Evolutionary conservation across 2,329 filamentous ascomycete genomes (phyloP), one percentile per base, ranked within the genome.

Genomic region (Ophiostoma australiae): DNA sequence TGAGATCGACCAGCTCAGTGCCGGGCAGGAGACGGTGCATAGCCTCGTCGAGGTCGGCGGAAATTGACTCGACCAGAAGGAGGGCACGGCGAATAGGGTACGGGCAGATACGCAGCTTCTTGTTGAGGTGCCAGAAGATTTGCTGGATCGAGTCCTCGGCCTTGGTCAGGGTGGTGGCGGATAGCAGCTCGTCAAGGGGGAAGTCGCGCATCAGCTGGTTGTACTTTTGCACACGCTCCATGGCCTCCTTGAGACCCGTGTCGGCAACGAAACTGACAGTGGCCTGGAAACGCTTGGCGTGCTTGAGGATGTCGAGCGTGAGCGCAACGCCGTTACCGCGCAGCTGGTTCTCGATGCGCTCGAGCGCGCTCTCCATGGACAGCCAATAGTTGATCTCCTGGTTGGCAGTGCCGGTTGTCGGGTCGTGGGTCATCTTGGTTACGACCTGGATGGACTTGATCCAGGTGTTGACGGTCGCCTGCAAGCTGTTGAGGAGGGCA

Each of bases 301-400:
- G 92, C 80, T 96, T 94, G 73, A 99, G 85, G 73, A 99, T 94
- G 76, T 97, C 94, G 78, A 99, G 86, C 0, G 96, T 98, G 76
- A 99, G 82, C 75, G 89, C 85, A 27, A 99, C 94, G 37, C 95
- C 95, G 71, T 97, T 92, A 74, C 94, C 93, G 73, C 90, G 86
- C 71, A 99, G 86, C 79, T 98, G 94, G 58, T 86, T 87, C 79
- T 97, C 94, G 72, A 99, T 97, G 37, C 91, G 91, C 79, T 97
- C 94, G 74, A 99, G 81, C 4, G 94, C 92, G 20, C 90, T 91
- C 80, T 99, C 96, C 91, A 99, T 97, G 1, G 93, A 96, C 69
- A 99, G 81, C 95, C 95, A 99, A 78, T 99, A 99, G 80, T 97
- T 97, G 80, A 99, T 97, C 80, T 99, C 95, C 79, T 98, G 95